Evolutionary conservation across 768 basidiomycete genomes (phyloP).

Genomic region (Termitomyces sp.): DNA sequence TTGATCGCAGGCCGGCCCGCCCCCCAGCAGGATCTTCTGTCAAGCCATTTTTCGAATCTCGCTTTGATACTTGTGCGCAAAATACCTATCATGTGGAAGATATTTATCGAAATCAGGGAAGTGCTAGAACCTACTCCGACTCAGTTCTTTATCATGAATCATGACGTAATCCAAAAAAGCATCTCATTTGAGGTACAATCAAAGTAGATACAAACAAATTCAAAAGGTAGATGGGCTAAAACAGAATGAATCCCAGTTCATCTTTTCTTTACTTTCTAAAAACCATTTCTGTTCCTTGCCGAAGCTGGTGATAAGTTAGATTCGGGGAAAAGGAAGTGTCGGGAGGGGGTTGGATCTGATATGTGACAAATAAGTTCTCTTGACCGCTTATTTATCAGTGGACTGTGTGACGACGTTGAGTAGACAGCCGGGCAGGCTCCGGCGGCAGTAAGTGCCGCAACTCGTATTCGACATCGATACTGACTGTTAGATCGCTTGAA

Average conservation of each 20-base stretch:
- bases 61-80: background rate
- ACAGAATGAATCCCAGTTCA: background rate
- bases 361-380: background rate
- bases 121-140: too few species aligned
- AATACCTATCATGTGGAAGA: background rate
- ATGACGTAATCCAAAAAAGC: too few species aligned
- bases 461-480: background rate
- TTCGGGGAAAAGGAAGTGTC: background rate
- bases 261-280: background rate
- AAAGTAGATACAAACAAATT: background rate
- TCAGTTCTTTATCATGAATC: too few species aligned
- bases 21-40: too few species aligned
- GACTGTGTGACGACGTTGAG: background rate
- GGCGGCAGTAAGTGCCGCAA: background rate
- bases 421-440: too few species aligned
- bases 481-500: background rate
- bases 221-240: background rate
- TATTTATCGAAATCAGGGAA: background rate
- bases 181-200: background rate
- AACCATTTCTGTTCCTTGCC: background rate
- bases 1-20: too few species aligned
- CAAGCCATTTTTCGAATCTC: background rate
- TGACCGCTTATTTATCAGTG: background rate
- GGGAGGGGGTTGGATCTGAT: background rate
- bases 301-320: too few species aligned